A percentile compares a stretch with the other conserved stretches of the same genome.
These are phyloP conservation scores for Simplicillium aogashimaense DNA, from an alignment of 2,329 filamentous ascomycete species.

Conservation along the genomic window DNA sequence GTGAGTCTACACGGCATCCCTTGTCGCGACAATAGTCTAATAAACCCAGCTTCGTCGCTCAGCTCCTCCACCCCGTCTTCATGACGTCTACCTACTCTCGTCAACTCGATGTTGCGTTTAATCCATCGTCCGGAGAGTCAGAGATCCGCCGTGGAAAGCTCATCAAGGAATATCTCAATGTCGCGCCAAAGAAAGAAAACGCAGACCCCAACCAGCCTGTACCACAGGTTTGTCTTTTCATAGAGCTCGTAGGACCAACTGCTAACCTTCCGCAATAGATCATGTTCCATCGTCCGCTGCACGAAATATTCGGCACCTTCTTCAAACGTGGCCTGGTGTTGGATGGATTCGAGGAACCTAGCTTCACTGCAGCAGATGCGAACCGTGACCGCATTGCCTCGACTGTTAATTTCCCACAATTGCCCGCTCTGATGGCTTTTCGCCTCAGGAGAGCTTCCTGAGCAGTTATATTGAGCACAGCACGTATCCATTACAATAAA, in stretches of 20 bases:
- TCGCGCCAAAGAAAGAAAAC: conserved; percentile 26
- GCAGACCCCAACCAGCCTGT: conserved; percentile 22
- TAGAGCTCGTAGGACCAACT: background rate
- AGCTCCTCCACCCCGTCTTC: conserved; percentile 37
- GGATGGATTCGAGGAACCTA: conserved; percentile 35
- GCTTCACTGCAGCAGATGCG: conserved; percentile 26
- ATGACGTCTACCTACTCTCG: conserved; percentile 32
- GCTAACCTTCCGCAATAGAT: conserved; percentile 12
- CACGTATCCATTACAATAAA: background rate
- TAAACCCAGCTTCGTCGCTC: conserved; percentile 29
- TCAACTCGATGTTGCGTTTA: conserved; percentile 25
- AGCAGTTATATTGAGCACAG: background rate
- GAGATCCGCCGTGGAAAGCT: conserved; percentile 23
- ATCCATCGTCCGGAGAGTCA: conserved; percentile 23
- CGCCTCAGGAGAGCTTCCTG: conserved; percentile 2
- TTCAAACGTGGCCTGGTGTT: conserved; percentile 29
- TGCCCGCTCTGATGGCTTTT: conserved; percentile 20
- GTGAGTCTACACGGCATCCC: conserved; percentile 18
- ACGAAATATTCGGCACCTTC: conserved; percentile 32
- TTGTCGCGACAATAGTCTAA: background rate
- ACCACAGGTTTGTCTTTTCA: conserved; percentile 20
- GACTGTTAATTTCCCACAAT: conserved; percentile 27
- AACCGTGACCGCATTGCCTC: conserved; percentile 18
- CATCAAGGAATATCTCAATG: conserved; percentile 30
- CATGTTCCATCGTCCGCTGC: conserved; percentile 34